Base-by-base conservation (phyloP, 768 basidiomycete genomes). In the Lentinus tigrinus region DNA sequence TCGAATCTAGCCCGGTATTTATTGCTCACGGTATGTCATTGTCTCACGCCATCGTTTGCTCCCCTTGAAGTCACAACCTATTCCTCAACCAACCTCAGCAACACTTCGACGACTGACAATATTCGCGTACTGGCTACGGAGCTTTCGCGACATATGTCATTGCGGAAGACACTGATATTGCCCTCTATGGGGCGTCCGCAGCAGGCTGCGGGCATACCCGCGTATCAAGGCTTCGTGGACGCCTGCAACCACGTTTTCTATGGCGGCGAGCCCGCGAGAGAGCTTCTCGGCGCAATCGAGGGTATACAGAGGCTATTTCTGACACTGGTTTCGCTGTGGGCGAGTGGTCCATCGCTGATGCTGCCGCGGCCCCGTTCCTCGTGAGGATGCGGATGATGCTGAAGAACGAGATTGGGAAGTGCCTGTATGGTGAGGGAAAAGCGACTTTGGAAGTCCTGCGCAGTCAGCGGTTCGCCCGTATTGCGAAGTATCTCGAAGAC, bases 341-440 rank as follows among this genome's bases (percentile, higher is more conserved):
- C 1, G 66, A 71, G 17, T 88, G 77, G 67, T 83, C 78, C 17
- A 80, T 82, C 47, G 87, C 85, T 7, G 88, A 88, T 61, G 79
- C 81, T 4, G 80, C 83, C 0, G 65, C 87, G 17, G 72, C 79
- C 1, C 85, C 88, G 0, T 84, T 87, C 76, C 61, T 87, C 11
- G 83, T 77, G 17, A 73, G 86, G 16, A 58, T 78, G 40, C 74
- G 78, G 34, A 57, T 81, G 0, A 42, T 66, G 27, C 58, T 82
- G 31, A 69, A 72, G 64, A 77, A 83, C 56, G 82, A 87, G 39
- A 26, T 83, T n/a, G 85, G 85, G 2, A 72, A 68, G n/a, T 88
- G 71, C 60, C 73, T 75, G 6, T 68, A 63, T 21, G 85, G 81
- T 2, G 73, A 78, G 37, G 84, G 84, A 0, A 69, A 63, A 34